Evolutionary conservation across 169 alveolate species (phyloP), one percentile per base, ranked within the genome.

Genomic region (Cryptosporidium tyzzeri): DNA sequence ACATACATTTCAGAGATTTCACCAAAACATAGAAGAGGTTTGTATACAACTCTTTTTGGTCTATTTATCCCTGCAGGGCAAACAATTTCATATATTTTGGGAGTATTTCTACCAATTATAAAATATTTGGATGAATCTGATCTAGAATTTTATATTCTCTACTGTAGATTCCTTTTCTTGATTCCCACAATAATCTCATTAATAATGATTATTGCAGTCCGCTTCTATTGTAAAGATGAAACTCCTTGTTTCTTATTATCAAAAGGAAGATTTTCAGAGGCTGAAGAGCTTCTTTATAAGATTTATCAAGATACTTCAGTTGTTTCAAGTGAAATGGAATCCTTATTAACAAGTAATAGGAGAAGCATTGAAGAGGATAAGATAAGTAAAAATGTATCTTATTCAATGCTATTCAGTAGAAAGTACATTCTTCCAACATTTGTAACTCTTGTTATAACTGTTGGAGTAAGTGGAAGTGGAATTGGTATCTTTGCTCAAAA

Each of bases 401-500:
- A 44, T 65, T 80, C 68, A 29, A 65, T 51, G 18, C 18, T 80
- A 26, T 80, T 80, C 7, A 62, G 58, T 3, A 59, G 50, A 23
- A 80, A 44, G 37, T 80, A 80, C 89, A 44, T 59, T 4, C 73
- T 80, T 9, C 80, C 75, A 16, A 59, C 67, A 21, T 59, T 80
- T 45, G 35, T 80, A 6, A 59, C 69, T 59, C 50, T 80, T 37
- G 75, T 48, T 10, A 41, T 80, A 0, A 44, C 89, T 12, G 39
- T 59, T 9, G 89, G 80, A 33, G 89, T 80, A 6, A 80, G 89
- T 41, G 89, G 80, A 44, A 80, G 89, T 50, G 89, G 89, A 0
- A 80, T 80, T 80, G 89, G 89, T 5, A 65, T 80, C 23, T 80
- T 80, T 44, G 74, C 74, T 16, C 89, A 80, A 23, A 80, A 80